Conservation (phyloP, 2,329 filamentous ascomycete species). For the Talaromyces sp. region DNA sequence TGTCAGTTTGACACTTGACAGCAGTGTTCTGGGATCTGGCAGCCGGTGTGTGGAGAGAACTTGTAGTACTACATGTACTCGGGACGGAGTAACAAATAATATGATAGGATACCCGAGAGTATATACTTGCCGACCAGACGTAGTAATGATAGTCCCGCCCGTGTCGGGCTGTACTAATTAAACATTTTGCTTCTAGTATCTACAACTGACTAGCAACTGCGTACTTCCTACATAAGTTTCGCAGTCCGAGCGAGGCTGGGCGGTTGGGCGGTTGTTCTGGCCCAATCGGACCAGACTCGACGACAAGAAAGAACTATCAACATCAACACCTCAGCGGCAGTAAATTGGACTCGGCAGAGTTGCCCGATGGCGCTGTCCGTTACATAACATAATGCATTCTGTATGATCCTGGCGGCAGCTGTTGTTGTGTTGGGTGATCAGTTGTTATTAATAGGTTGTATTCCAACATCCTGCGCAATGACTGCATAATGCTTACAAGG, state of each 20-base stretch:
- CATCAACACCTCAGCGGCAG: not conserved
- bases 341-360: not conserved
- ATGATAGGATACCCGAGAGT: not conserved
- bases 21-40: not conserved
- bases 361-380: not conserved
- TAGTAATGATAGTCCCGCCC: not conserved
- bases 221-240: not conserved
- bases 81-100: not conserved
- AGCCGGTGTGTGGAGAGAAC: not conserved
- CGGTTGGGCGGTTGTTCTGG: not conserved
- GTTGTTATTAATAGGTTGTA: not conserved
- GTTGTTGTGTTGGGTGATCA: not conserved
- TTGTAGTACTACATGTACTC: not conserved
- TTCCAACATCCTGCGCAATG: not conserved
- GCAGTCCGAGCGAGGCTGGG: not conserved
- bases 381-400: not conserved
- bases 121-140: not conserved
- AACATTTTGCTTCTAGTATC: not conserved
- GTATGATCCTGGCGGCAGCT: not conserved
- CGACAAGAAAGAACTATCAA: not conserved
- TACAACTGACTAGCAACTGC: not conserved
- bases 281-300: not conserved
- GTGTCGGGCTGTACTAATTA: not conserved
- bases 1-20: not conserved
- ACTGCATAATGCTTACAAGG: not conserved